These are phyloP conservation scores for Colletotrichum cordylinicola DNA, from an alignment of 2,329 filamentous ascomycete species.

Conservation along the genomic window DNA sequence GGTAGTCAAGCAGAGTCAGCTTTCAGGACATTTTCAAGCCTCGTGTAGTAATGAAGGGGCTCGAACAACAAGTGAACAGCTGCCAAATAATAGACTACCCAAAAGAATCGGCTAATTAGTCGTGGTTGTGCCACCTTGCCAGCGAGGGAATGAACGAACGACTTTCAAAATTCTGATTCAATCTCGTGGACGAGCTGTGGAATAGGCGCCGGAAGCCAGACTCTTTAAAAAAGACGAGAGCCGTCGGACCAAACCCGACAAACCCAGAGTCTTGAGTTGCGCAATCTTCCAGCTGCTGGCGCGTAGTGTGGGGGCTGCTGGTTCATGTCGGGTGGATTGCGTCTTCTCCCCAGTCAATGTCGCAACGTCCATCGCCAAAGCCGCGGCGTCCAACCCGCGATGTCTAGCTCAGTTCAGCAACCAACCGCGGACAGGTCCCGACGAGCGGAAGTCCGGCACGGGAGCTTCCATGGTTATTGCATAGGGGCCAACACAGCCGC, in stretches of 20 bases:
- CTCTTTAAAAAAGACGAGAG: background rate
- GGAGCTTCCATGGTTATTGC: background rate
- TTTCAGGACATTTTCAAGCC: background rate
- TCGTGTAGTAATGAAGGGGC: background rate
- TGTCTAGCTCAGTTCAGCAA: background rate
- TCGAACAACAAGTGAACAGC: background rate
- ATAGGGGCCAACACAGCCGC: background rate
- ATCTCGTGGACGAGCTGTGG: background rate
- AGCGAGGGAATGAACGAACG: too few relatives aligned
- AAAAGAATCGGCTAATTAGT: background rate
- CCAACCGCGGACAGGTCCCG: background rate
- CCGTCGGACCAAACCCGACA: background rate
- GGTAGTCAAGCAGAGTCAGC: background rate
- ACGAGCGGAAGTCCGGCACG: background rate
- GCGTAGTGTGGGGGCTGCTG: background rate
- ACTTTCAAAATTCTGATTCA: too few relatives aligned
- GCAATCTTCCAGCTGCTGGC: background rate
- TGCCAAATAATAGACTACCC: background rate
- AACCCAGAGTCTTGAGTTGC: background rate
- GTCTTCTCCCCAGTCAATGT: conserved; percentile 12
- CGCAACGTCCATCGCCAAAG: background rate
- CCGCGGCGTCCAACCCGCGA: background rate
- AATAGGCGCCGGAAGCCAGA: background rate
- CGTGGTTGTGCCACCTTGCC: background rate
- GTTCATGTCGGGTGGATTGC: background rate